A percentile compares a stretch with the other conserved stretches of the same genome.
Evolutionary conservation across 108 stramenopile species (phyloP).

Genomic region (Skeletonema grethae): DNA sequence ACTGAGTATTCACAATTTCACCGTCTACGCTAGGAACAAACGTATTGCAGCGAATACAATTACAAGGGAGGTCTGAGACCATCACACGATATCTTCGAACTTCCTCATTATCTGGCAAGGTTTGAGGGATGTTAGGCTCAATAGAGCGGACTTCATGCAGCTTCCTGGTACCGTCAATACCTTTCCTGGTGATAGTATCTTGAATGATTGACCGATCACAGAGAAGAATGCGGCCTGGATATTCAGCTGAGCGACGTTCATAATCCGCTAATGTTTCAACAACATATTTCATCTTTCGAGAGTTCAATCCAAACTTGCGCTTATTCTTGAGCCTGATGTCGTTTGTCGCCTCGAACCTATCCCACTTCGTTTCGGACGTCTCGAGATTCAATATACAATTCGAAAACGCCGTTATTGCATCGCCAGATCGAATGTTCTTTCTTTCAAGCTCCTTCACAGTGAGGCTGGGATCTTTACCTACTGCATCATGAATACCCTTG

Average conservation of each 20-base stretch:
- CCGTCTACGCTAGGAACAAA: no score
- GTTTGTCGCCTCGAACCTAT: background rate
- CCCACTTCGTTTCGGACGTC: slow-evolving; percentile 8
- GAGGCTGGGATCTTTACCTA: background rate
- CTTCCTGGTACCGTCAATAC: background rate
- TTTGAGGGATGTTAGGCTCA: background rate
- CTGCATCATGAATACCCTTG: slow-evolving; percentile 16
- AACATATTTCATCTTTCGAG: slow-evolving; percentile 12
- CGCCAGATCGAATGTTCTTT: background rate
- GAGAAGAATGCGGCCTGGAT: slow-evolving; percentile 14
- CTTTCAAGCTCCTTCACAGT: background rate
- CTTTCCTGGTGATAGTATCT: background rate
- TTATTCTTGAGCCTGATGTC: slow-evolving; percentile 13
- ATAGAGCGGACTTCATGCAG: slow-evolving; percentile 11
- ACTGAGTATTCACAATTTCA: no score
- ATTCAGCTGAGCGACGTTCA: background rate
- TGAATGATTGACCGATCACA: slow-evolving; percentile 9
- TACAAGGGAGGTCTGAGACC: no score
- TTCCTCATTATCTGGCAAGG: no score
- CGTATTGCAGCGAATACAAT: no score
- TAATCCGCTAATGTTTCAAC: slow-evolving; percentile 13
- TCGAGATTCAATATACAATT: background rate
- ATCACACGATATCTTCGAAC: no score
- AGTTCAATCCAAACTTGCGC: slow-evolving; percentile 9
- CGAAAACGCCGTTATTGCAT: background rate